Evolutionary conservation across 2,329 filamentous ascomycete genomes (phyloP), one percentile per base, ranked within the genome.

Genomic region (Chaetomium strumarium): DNA sequence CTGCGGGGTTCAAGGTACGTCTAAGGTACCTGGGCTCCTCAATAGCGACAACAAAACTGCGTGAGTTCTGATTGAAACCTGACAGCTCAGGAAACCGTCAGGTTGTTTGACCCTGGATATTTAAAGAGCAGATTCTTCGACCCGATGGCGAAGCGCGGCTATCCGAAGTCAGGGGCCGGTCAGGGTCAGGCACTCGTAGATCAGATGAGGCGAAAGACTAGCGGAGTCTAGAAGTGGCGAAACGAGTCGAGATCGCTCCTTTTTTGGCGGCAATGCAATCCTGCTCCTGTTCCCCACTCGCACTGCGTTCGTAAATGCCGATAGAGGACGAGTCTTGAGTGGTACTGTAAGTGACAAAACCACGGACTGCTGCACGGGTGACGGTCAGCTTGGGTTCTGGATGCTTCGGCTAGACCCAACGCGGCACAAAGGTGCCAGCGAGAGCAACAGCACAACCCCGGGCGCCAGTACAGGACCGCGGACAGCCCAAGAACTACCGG

Each of bases 1-100:
- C 19, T 19, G 37, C n/a, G 55, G 49, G 52, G 33, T 50, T 60
- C 43, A 59, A 53, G 65, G 63, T 58, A 67, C 63, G 55, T 53
- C 43, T 51, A 62, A 60, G 46, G 63, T 64, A 63, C 66, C 63
- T 39, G 45, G 49, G 58, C 63, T 66, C 66, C 63, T 68, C 58
- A 67, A 64, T 68, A 68, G 62, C 66, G 64, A 67, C 63, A 45
- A 58, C 66, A 68, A 67, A 67, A 63, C 59, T 62, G 61, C 59
- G 51, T 52, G 54, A 40, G 46, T 16, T 44, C 34, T 31, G 48
- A 48, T 51, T 51, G 37, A 50, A 55, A 54, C 51, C 55, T 43
- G 56, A 58, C 51, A 53, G 55, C 44, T 46, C 34, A 17, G 36
- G 11, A 36, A 55, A 53, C 52, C 50, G 58, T 46, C 52, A 57